Conservation (phyloP, 1,139 yeast genomes). For the Geotrichum histeridarum region DNA sequence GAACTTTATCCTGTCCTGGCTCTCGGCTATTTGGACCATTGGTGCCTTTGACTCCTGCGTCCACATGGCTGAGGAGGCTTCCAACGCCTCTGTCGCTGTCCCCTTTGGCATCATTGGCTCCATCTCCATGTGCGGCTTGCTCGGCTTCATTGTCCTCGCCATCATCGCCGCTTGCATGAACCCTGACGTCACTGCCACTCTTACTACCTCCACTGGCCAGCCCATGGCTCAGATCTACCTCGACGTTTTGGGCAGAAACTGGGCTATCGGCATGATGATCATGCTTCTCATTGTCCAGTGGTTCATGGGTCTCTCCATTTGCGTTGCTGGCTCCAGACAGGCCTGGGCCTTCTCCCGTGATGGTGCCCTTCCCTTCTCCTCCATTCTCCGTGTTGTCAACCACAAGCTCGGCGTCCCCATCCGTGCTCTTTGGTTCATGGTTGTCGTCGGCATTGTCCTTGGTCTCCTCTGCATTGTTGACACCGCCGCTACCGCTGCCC, state of each 20-base stretch:
- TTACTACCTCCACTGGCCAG: slow-evolving; percentile 31
- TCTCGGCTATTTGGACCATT: slow-evolving; percentile 49
- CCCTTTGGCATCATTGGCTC: slow-evolving; percentile 60
- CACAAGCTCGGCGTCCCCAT: slow-evolving; percentile 51
- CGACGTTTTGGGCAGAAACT: slow-evolving; percentile 61
- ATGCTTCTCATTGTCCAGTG: slow-evolving; percentile 34
- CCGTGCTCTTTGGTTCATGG: slow-evolving; percentile 55
- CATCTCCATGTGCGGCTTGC: slow-evolving; percentile 52
- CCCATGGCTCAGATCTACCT: slow-evolving; percentile 56
- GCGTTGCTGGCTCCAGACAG: slow-evolving; percentile 82
- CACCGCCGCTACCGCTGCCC: slow-evolving; percentile 55
- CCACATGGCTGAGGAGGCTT: slow-evolving; percentile 66
- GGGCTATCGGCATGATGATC: slow-evolving; percentile 47
- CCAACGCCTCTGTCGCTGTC: slow-evolving; percentile 59
- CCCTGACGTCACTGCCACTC: slow-evolving; percentile 45
- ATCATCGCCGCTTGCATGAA: slow-evolving; percentile 54
- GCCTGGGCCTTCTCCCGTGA: slow-evolving; percentile 87
- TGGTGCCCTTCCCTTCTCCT: slow-evolving; percentile 70
- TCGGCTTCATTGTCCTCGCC: slow-evolving; percentile 57
- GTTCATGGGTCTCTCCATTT: slow-evolving; percentile 61
- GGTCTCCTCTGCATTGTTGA: slow-evolving; percentile 59
- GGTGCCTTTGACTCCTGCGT: slow-evolving; percentile 64
- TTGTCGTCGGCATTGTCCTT: slow-evolving; percentile 44
- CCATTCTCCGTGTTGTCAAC: slow-evolving; percentile 49
- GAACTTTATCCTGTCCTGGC: slow-evolving; percentile 56